Evolutionary conservation across 768 basidiomycete genomes (phyloP), one percentile per base, ranked within the genome.

Genomic region (Hygrocybe coccinea): DNA sequence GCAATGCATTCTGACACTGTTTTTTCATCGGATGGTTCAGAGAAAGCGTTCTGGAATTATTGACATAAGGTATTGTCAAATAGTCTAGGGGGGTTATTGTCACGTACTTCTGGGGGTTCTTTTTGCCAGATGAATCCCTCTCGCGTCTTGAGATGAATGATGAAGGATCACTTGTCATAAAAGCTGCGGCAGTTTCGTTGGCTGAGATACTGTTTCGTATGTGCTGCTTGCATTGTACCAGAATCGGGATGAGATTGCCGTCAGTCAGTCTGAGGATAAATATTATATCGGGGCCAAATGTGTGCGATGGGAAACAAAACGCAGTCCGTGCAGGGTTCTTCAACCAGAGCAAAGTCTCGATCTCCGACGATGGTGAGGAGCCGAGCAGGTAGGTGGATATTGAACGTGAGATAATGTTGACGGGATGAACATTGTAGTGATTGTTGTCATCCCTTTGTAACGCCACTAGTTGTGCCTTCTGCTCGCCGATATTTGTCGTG

Each of bases 191-290:
- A n/a, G n/a, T n/a, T n/a, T n/a, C n/a, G n/a, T n/a, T n/a, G n/a
- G n/a, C n/a, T n/a, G n/a, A n/a, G n/a, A n/a, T n/a, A n/a, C n/a
- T n/a, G n/a, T n/a, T n/a, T n/a, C n/a, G n/a, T n/a, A n/a, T 52
- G 34, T 11, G 37, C 8, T 52, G 52, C 21, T 44, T 38, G 38
- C 17, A 24, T 35, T 54, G 52, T 44, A 54, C 52, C 11, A 54
- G 25, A 12, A 54, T 41, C 22, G n/a, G 24, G n/a, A 54, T 10
- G 21, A 54, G 22, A 5, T 2, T 29, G 11, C 21, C 19, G n/a
- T 44, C 52, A 11, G 3, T 3, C 39, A 54, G 41, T 25, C 14
- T 2, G 22, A 54, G 25, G n/a, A 29, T 9, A n/a, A 54, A 14
- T 2, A 43, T 43, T 15, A 44, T 21, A 22, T 54, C 39, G 8